A percentile compares a stretch with the other conserved stretches of the same genome.
These are phyloP conservation scores for Nicotiana sylvestris DNA, from an alignment of 257 asterid species.

Conservation along the genomic window DNA sequence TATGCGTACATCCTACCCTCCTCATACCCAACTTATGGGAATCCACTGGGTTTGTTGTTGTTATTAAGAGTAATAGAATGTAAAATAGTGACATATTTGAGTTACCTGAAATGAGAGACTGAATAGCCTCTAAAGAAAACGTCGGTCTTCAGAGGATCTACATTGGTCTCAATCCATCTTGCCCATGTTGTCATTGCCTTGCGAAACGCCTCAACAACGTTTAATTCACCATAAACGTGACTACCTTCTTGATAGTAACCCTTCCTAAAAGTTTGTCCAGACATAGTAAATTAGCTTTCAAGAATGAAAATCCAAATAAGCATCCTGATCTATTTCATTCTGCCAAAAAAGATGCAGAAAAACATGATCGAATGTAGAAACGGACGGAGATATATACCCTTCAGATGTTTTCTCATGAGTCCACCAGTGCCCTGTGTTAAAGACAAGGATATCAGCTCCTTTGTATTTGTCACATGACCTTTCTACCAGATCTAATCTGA, in stretches of 20 bases:
- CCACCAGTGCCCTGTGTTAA: slow-evolving; percentile 99
- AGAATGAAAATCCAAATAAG: not conserved
- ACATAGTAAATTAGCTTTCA: not conserved
- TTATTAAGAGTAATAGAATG: not conserved
- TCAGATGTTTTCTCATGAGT: slow-evolving; percentile 93
- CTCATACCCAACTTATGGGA: no score
- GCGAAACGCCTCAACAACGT: slow-evolving; percentile 82
- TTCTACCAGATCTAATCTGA: slow-evolving; percentile 86
- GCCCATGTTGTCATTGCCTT: slow-evolving; percentile 86
- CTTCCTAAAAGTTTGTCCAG: slow-evolving; percentile 44
- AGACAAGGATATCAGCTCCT: slow-evolving; percentile 77
- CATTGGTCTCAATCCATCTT: slow-evolving; percentile 71
- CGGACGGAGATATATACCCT: slow-evolving; percentile 45
- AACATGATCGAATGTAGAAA: not conserved
- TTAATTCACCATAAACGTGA: slow-evolving; percentile 56
- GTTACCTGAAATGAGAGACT: slow-evolving; percentile 83
- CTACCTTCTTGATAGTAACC: slow-evolving; percentile 91
- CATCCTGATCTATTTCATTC: not conserved
- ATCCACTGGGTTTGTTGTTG: no score
- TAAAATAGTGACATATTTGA: not conserved
- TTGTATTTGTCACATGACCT: slow-evolving; percentile 64
- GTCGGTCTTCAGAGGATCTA: slow-evolving; percentile 46
- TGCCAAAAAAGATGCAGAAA: not conserved
- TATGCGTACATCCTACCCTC: no score
- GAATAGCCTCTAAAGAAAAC: slow-evolving; percentile 91